phyloP scores from a whole-genome alignment of 208 protist genomes.

The Tritrichomonas foetus region DNA sequence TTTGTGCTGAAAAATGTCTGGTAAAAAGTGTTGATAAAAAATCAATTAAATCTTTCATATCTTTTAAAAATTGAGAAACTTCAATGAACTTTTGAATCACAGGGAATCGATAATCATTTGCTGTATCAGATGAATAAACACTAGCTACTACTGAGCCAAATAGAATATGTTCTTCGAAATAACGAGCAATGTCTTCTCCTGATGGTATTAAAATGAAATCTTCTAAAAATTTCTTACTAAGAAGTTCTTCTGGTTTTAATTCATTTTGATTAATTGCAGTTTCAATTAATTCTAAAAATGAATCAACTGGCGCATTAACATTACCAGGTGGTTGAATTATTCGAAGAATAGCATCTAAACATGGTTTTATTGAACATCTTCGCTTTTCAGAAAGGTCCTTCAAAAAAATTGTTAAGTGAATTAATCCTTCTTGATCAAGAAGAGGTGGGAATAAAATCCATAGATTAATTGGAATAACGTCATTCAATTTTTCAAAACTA shows the following conservation, averaged over 20 bases:
- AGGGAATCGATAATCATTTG: neutral
- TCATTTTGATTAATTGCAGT: neutral
- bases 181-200: neutral
- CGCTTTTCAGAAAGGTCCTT: neutral
- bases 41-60: neutral
- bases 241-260: neutral
- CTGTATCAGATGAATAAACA: neutral
- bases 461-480: neutral
- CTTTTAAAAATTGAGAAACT: neutral
- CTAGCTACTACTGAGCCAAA: neutral
- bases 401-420: neutral
- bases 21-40: neutral
- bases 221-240: neutral
- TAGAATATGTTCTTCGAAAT: neutral
- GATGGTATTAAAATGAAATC: conserved; percentile 1
- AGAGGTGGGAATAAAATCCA: neutral
- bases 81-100: neutral
- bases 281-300: neutral
- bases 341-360: neutral
- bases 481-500: neutral
- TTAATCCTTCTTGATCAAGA: neutral
- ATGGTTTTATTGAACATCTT: neutral
- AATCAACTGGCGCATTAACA: neutral
- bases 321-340: neutral
- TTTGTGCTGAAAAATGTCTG: neutral